Base-by-base conservation (phyloP, 2,329 filamentous ascomycete species). In the Microcera coccophila region DNA sequence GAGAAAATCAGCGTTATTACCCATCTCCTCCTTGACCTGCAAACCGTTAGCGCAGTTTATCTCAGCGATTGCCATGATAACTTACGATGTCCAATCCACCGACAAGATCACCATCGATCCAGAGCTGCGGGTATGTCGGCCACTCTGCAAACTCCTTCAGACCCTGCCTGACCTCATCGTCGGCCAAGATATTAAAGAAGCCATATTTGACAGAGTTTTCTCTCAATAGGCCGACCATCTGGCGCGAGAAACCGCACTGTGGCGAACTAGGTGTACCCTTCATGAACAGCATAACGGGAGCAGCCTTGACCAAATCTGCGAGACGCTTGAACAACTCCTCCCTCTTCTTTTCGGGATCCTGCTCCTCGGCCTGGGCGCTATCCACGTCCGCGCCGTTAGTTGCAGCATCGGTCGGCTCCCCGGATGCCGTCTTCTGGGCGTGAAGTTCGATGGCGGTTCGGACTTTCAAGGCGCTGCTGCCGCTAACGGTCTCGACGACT, bases 211-310 rank as follows among this genome's bases (percentile, higher is more conserved):
- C 86, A 38, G 85, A 85, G 62, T 89, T 84, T 69, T 97, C 91
- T 39, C 93, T 80, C 58, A 98, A 70, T 36, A 98, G 79, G 19
- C 74, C 82, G 33, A 98, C 93, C 34, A 95, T 72, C 70, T 96
- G 90, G 54, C 91, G 76, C 54, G 88, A 95, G 70, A 98, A 98
- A 3, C 93, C 90, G 61, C 90, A 95, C 67, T 95, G 87, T 1
- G 90, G 90, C 22, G 81, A 78, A 52, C 83, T 87, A 0, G 90
- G 90, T 3, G 88, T 94, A n/a, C 90, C 90, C 72, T 95, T 95
- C 89, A 95, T 95, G 69, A 98, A 98, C 20, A 98, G 75, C 93
- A 98, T 98, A 22, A 98, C 90, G 0, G 90, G 89, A 22, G 93
- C 91, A 4, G 93, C 93, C 72, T 91, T 95, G 54, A 97, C 91